Evolutionary conservation across 2,329 filamentous ascomycete species (phyloP).

Genomic region (Neoascochyta sp.): DNA sequence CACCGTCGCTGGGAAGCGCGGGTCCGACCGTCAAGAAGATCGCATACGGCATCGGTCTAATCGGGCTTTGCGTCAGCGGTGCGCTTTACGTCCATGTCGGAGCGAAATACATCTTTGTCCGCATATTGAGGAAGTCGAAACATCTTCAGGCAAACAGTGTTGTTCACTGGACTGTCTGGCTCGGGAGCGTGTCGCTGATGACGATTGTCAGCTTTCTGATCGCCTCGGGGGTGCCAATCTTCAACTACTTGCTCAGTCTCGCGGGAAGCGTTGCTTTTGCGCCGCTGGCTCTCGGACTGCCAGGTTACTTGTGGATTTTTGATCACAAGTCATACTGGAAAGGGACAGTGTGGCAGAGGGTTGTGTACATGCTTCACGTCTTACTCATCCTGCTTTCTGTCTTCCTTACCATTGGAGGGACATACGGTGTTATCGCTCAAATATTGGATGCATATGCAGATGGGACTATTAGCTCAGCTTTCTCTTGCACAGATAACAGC

Average conservation of each 20-base stretch:
- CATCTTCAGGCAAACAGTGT: slow-evolving; percentile 51
- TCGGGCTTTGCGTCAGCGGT: slow-evolving; percentile 52
- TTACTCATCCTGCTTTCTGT: slow-evolving; percentile 45
- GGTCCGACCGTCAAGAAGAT: slow-evolving; percentile 58
- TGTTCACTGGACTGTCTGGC: slow-evolving; percentile 52
- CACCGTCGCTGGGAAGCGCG: slow-evolving; percentile 58
- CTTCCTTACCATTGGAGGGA: slow-evolving; percentile 49
- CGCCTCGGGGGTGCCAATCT: slow-evolving; percentile 54
- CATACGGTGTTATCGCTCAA: slow-evolving; percentile 50
- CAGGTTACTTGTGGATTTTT: slow-evolving; percentile 51
- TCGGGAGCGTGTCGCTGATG: slow-evolving; percentile 45
- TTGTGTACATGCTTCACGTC: slow-evolving; percentile 42
- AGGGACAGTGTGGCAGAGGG: slow-evolving; percentile 35
- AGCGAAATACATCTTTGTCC: slow-evolving; percentile 54
- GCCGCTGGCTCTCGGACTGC: slow-evolving; percentile 48
- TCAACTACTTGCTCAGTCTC: slow-evolving; percentile 51
- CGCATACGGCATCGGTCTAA: slow-evolving; percentile 55
- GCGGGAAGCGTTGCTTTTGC: slow-evolving; percentile 52
- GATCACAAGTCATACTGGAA: slow-evolving; percentile 45
- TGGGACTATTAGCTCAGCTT: slow-evolving; percentile 43
- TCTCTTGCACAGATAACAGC: slow-evolving; percentile 31
- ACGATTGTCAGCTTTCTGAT: slow-evolving; percentile 49
- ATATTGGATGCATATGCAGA: slow-evolving; percentile 52
- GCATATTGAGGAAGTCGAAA: slow-evolving; percentile 48
- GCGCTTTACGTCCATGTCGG: slow-evolving; percentile 50